Conservation (phyloP, 73 alveolate species). For the Tetrahymena malaccensis region DNA sequence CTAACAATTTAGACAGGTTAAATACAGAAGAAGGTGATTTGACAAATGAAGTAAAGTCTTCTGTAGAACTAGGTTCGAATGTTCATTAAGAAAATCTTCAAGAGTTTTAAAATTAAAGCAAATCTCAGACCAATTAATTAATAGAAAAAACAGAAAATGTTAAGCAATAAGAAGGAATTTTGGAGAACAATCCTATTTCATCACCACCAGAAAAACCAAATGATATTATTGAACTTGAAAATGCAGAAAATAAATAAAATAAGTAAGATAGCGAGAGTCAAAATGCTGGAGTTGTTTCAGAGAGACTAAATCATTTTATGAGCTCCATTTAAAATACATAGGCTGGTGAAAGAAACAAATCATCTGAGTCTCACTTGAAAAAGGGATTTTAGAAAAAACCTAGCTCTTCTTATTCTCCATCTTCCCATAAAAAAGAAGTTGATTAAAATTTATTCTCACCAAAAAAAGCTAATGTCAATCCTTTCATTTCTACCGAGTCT, state of each 20-base stretch:
- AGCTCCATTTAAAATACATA: background rate
- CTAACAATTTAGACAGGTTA: background rate
- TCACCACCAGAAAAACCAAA: background rate
- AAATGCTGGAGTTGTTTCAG: background rate
- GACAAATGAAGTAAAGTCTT: background rate
- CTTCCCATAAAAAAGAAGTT: background rate
- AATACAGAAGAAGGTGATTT: background rate
- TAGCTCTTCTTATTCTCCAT: background rate
- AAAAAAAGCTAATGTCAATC: background rate
- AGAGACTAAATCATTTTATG: background rate
- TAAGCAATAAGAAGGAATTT: background rate
- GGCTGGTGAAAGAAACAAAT: background rate
- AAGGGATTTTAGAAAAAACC: background rate
- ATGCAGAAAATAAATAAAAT: background rate
- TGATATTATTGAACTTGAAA: background rate
- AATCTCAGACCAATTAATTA: background rate
- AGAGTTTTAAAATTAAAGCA: background rate
- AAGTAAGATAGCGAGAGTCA: background rate
- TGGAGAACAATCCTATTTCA: background rate
- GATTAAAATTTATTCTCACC: background rate
- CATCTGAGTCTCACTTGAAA: background rate
- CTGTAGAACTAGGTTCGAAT: background rate
- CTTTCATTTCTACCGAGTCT: background rate
- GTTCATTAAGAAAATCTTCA: background rate
- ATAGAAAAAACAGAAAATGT: background rate